Percentiles rank a stretch among this genome's conserved stretches.
Conservation (phyloP, 2,329 filamentous ascomycete species). For the Domatiomyces catenatus region DNA sequence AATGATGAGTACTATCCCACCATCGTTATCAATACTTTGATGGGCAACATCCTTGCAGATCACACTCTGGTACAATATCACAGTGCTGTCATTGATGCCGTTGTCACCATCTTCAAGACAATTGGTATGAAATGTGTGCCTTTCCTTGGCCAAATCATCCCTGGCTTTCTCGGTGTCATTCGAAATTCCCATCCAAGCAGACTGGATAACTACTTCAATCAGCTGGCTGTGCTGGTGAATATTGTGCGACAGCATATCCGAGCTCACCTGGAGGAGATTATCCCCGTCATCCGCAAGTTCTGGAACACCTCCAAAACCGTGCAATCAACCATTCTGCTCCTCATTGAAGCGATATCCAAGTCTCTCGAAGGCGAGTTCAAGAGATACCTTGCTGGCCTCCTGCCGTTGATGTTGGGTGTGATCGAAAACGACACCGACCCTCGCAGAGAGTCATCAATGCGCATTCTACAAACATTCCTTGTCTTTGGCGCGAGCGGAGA, state of each 20-base stretch:
- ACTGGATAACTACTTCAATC: slow-evolving; percentile 93
- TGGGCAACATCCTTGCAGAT: slow-evolving; percentile 75
- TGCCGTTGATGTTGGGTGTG: slow-evolving; percentile 87
- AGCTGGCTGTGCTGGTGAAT: slow-evolving; percentile 78
- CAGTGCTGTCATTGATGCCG: slow-evolving; percentile 84
- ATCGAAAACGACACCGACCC: slow-evolving; percentile 69
- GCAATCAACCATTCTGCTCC: slow-evolving; percentile 76
- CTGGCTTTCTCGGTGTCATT: slow-evolving; percentile 83
- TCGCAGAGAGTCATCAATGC: slow-evolving; percentile 69
- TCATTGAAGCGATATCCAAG: slow-evolving; percentile 86
- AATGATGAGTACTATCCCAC: slow-evolving; percentile 98
- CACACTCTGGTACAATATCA: slow-evolving; percentile 81
- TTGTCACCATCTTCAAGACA: slow-evolving; percentile 97
- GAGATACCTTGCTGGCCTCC: slow-evolving; percentile 72
- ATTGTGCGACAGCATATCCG: slow-evolving; percentile 95
- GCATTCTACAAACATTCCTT: slow-evolving; percentile 84
- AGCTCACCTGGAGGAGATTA: slow-evolving; percentile 73
- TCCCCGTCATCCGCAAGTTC: slow-evolving; percentile 73
- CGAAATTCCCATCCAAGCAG: slow-evolving; percentile 60
- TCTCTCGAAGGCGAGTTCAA: slow-evolving; percentile 97
- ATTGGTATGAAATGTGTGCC: slow-evolving; percentile 90
- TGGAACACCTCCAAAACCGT: slow-evolving; percentile 70
- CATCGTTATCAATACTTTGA: slow-evolving; percentile 87
- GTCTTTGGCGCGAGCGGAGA: slow-evolving; percentile 92
- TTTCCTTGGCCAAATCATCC: slow-evolving; percentile 85